Percentiles rank a stretch among this genome's conserved stretches.
phyloP scores from a whole-genome alignment of 2,329 filamentous ascomycete genomes.

The Curvularia verruculosa region DNA sequence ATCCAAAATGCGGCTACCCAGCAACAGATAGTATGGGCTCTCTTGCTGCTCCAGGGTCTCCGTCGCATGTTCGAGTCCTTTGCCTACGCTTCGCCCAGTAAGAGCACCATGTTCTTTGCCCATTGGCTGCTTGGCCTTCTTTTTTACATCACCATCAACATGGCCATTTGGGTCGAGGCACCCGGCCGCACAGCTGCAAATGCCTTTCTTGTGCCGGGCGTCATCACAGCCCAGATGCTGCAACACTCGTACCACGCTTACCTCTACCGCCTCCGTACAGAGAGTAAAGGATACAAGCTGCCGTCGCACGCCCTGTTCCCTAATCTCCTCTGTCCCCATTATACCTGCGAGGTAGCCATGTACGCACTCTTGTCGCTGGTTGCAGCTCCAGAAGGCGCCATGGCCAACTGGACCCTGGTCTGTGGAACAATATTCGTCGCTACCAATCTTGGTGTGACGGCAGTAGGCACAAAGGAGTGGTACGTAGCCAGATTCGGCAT shows the following conservation, averaged over 20 bases:
- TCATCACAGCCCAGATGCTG: constrained; percentile 70
- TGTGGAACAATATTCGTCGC: constrained; percentile 74
- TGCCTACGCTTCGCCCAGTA: constrained; percentile 69
- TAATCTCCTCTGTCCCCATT: constrained; percentile 82
- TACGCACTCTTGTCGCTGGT: constrained; percentile 79
- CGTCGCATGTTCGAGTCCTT: constrained; percentile 80
- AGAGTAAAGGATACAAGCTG: constrained; percentile 73
- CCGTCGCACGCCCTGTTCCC: constrained; percentile 75
- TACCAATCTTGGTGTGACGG: constrained; percentile 82
- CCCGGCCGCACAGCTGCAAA: constrained; percentile 42
- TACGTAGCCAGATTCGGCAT: constrained; percentile 42
- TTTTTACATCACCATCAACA: constrained; percentile 76
- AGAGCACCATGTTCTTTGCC: constrained; percentile 81
- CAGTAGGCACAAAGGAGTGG: constrained; percentile 73
- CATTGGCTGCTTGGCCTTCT: constrained; percentile 80
- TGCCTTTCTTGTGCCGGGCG: constrained; percentile 67
- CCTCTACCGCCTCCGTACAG: constrained; percentile 50
- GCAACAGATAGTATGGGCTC: constrained; percentile 68
- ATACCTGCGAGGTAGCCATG: constrained; percentile 83
- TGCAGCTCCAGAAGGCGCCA: constrained; percentile 69
- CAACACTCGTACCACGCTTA: constrained; percentile 69
- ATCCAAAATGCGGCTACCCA: constrained; percentile 55
- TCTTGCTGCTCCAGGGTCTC: constrained; percentile 77
- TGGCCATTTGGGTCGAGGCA: constrained; percentile 86
- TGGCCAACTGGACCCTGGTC: constrained; percentile 75